Evolutionary conservation across 768 basidiomycete genomes (phyloP).

Genomic region (Serendipita sp.): DNA sequence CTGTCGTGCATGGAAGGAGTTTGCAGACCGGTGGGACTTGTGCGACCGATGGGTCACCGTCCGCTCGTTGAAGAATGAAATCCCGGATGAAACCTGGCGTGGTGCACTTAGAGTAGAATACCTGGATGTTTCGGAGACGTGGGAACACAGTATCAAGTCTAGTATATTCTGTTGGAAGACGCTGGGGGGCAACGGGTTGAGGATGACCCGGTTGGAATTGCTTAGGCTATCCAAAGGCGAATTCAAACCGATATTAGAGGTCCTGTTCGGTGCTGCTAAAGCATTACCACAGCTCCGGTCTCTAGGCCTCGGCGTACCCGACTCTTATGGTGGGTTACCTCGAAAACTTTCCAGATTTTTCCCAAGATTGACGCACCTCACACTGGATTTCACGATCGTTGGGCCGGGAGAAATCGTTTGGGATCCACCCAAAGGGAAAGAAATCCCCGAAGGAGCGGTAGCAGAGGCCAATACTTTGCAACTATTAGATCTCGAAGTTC

Average conservation of each 20-base stretch:
- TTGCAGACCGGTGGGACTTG: background rate
- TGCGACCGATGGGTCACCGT: background rate
- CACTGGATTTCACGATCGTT: background rate
- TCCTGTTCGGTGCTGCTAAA: background rate
- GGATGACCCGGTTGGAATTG: background rate
- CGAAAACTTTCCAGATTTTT: background rate
- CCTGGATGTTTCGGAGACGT: background rate
- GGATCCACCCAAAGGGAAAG: background rate
- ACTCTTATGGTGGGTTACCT: background rate
- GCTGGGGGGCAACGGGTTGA: background rate
- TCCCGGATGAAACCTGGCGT: background rate
- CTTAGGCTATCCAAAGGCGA: background rate
- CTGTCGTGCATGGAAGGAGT: background rate
- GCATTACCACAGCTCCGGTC: background rate
- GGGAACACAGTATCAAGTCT: background rate
- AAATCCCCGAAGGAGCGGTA: background rate
- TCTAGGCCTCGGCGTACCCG: background rate
- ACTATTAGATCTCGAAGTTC: background rate
- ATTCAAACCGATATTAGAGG: background rate
- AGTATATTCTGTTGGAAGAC: background rate
- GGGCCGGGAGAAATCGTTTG: background rate
- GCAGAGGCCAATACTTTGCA: background rate
- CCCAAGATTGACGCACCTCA: background rate
- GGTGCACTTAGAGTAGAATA: background rate
- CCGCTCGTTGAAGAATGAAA: background rate